A percentile compares a stretch with the other conserved stretches of the same genome.
Conservation (phyloP, 2,329 filamentous ascomycete species). For the Alternaria dauci region DNA sequence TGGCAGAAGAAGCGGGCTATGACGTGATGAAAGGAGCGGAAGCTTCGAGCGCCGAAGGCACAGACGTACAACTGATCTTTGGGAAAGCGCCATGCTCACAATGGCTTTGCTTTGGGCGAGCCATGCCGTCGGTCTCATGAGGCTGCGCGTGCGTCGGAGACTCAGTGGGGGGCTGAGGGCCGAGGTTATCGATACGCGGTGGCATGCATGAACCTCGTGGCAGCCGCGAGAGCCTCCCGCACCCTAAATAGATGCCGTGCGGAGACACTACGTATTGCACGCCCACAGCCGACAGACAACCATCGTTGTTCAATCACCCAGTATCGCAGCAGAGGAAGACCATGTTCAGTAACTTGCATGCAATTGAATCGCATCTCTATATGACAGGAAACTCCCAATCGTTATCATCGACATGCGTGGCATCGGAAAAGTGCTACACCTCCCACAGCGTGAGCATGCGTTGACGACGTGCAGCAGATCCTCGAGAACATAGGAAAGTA, state of each 20-base stretch:
- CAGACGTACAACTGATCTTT: constrained; percentile 38
- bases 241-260: constrained; percentile 1
- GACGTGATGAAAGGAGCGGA: background rate
- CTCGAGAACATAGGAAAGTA: constrained; percentile 45
- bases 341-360: constrained; percentile 38
- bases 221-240: constrained; percentile 6
- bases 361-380: constrained; percentile 51
- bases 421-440: constrained; percentile 38
- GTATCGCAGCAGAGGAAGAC: constrained; percentile 6
- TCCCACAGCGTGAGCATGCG: constrained; percentile 45
- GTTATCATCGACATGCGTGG: constrained; percentile 49
- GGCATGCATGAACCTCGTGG: constrained; percentile 13
- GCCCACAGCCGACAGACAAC: background rate
- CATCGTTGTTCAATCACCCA: background rate
- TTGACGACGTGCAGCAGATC: constrained; percentile 49
- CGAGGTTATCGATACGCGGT: constrained; percentile 32
- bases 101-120: constrained; percentile 38
- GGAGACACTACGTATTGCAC: background rate
- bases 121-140: constrained; percentile 43
- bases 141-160: constrained; percentile 14
- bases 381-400: constrained; percentile 50
- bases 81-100: constrained; percentile 43
- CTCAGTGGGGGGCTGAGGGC: constrained; percentile 35
- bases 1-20: background rate
- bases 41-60: background rate